Percentiles rank a stretch among this genome's conserved stretches.
These are phyloP conservation scores for Calvatia gigantea DNA, from an alignment of 768 basidiomycete genomes.

Conservation along the genomic window DNA sequence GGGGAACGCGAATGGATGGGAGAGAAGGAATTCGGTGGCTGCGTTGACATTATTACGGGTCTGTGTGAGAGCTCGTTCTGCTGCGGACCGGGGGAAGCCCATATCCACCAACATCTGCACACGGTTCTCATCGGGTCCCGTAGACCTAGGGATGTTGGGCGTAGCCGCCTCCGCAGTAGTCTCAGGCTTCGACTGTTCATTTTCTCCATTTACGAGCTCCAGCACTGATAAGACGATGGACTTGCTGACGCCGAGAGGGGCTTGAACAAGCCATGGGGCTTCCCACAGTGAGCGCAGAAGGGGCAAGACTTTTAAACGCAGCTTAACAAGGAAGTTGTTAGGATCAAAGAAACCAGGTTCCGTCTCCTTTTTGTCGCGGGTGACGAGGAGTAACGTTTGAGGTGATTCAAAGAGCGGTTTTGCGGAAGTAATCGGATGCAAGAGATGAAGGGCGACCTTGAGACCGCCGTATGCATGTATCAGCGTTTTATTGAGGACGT, in stretches of 20 bases:
- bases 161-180: conserved; percentile 29
- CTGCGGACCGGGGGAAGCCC: conserved; percentile 93
- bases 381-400: conserved; percentile 70
- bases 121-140: conserved; percentile 70
- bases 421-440: conserved; percentile 73
- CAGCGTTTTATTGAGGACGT: conserved; percentile 58
- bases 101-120: conserved; percentile 89
- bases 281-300: conserved; percentile 73
- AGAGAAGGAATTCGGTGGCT: conserved; percentile 84
- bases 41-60: conserved; percentile 85
- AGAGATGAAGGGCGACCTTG: conserved; percentile 75
- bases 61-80: conserved; percentile 77
- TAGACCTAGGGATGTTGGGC: conserved; percentile 28
- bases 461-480: conserved; percentile 76
- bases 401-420: conserved; percentile 82
- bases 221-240: conserved; percentile 75
- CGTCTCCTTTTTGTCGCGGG: conserved; percentile 75
- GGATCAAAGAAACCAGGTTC: conserved; percentile 82
- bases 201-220: conserved; percentile 78
- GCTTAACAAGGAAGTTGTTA: conserved; percentile 79
- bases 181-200: conserved; percentile 63
- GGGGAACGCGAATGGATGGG: conserved; percentile 75
- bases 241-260: conserved; percentile 72
- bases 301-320: conserved; percentile 71
- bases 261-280: conserved; percentile 73